phyloP scores from a whole-genome alignment of 2,329 filamentous ascomycete genomes.

The Alternaria longipes region DNA sequence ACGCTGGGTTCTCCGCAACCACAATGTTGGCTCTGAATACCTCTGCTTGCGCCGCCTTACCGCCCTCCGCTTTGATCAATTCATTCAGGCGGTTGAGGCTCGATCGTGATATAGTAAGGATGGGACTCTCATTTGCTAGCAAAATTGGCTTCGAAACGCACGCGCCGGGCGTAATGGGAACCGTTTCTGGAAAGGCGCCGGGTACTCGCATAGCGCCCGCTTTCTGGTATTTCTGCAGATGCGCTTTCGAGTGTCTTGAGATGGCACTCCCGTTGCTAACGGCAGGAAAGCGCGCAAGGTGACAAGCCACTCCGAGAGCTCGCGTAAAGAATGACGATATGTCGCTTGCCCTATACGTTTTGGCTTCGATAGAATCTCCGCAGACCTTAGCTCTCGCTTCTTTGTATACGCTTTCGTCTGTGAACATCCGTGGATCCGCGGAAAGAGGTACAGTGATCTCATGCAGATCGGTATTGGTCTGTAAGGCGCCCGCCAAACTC shows the following conservation, averaged over 20 bases:
- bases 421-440: slow-evolving; percentile 69
- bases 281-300: slow-evolving; percentile 83
- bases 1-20: slow-evolving; percentile 62
- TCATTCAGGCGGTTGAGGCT: slow-evolving; percentile 82
- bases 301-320: slow-evolving; percentile 79
- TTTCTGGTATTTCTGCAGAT: slow-evolving; percentile 63
- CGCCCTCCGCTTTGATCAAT: slow-evolving; percentile 70
- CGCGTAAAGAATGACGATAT: slow-evolving; percentile 81
- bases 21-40: slow-evolving; percentile 92
- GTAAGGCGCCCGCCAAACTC: slow-evolving; percentile 55
- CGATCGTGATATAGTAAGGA: slow-evolving; percentile 81
- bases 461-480: slow-evolving; percentile 42
- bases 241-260: slow-evolving; percentile 75
- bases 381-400: slow-evolving; percentile 75
- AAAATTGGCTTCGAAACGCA: slow-evolving; percentile 69
- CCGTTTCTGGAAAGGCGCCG: slow-evolving; percentile 62
- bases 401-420: slow-evolving; percentile 50
- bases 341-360: slow-evolving; percentile 71
- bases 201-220: slow-evolving; percentile 55
- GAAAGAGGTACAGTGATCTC: slow-evolving; percentile 68
- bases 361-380: slow-evolving; percentile 77
- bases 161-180: slow-evolving; percentile 59
- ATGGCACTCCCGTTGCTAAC: slow-evolving; percentile 59
- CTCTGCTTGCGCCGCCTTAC: slow-evolving; percentile 72
- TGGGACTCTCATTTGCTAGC: slow-evolving; percentile 92